phyloP scores from a whole-genome alignment of 257 asterid genomes.

The Ligustrum vulgare region DNA sequence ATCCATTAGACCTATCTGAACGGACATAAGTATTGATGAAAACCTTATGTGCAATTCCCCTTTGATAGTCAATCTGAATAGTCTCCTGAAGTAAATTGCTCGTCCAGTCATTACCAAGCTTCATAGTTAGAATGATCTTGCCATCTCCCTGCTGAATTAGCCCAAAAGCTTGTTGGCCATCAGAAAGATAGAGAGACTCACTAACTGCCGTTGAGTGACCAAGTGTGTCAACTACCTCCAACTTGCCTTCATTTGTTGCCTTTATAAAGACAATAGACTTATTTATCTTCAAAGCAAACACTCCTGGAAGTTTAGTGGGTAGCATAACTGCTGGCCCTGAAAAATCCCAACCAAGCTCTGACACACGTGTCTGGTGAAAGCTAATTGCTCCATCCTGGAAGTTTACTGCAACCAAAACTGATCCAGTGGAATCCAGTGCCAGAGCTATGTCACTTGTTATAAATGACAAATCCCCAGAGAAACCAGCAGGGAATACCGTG shows the following conservation, averaged over 20 bases:
- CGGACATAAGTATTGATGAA: conserved; percentile 81
- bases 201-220: conserved; percentile 65
- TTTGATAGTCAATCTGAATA: conserved; percentile 59
- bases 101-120: conserved; percentile 62
- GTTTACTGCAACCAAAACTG: conserved; percentile 51
- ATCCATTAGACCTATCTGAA: conserved; percentile 86
- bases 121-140: conserved; percentile 65
- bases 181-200: conserved; percentile 64
- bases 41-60: conserved; percentile 79
- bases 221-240: conserved; percentile 51
- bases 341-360: conserved; percentile 57
- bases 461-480: conserved; percentile 80
- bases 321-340: conserved; percentile 58
- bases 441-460: conserved; percentile 61
- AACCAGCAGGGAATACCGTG: conserved; percentile 54
- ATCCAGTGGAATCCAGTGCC: conserved; percentile 73
- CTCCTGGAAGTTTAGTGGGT: conserved; percentile 69
- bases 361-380: conserved; percentile 53
- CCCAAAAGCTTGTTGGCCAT: conserved; percentile 74
- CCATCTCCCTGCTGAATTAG: conserved; percentile 55
- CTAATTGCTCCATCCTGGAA: conserved; percentile 69
- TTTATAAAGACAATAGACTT: conserved; percentile 47
- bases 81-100: conserved; percentile 67
- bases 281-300: conserved; percentile 46
- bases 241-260: conserved; percentile 54